These are phyloP conservation scores for Neophaeococcomyces aloes DNA, from an alignment of 2,329 filamentous ascomycete genomes.

Conservation along the genomic window DNA sequence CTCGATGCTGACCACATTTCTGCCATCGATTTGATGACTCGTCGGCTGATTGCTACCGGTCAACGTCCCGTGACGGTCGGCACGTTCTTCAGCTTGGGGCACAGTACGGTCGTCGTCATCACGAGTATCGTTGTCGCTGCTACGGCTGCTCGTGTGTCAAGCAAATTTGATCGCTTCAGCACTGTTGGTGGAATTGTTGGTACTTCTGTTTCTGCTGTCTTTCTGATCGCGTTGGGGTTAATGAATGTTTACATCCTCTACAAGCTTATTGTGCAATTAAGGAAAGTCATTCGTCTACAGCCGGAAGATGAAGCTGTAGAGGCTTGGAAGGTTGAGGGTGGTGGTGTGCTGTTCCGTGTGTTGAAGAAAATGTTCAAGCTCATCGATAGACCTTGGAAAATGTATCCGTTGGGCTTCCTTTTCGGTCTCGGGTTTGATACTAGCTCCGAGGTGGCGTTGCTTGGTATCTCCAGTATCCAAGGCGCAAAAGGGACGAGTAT, in stretches of 20 bases:
- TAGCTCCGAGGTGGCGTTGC: constrained; percentile 79
- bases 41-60: constrained; percentile 73
- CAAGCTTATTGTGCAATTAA: constrained; percentile 61
- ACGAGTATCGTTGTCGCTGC: constrained; percentile 89
- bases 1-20: constrained; percentile 91
- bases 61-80: constrained; percentile 84
- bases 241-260: constrained; percentile 82
- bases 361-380: constrained; percentile 68
- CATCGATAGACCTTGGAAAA: constrained; percentile 68
- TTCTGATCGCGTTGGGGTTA: constrained; percentile 69
- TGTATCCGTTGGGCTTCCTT: constrained; percentile 81
- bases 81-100: constrained; percentile 86
- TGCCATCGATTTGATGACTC: constrained; percentile 91
- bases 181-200: constrained; percentile 80
- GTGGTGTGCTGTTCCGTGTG: constrained; percentile 60
- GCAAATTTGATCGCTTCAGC: constrained; percentile 69
- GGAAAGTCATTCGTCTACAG: constrained; percentile 44
- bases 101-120: constrained; percentile 83
- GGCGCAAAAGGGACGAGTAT: constrained; percentile 76
- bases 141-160: constrained; percentile 70
- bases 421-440: constrained; percentile 95
- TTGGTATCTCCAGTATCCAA: constrained; percentile 83
- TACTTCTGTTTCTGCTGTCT: constrained; percentile 71
- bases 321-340: constrained; percentile 61
- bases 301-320: constrained; percentile 38